phyloP scores from a whole-genome alignment of 495 filamentous ascomycete species.

The Parmelia sp. region DNA sequence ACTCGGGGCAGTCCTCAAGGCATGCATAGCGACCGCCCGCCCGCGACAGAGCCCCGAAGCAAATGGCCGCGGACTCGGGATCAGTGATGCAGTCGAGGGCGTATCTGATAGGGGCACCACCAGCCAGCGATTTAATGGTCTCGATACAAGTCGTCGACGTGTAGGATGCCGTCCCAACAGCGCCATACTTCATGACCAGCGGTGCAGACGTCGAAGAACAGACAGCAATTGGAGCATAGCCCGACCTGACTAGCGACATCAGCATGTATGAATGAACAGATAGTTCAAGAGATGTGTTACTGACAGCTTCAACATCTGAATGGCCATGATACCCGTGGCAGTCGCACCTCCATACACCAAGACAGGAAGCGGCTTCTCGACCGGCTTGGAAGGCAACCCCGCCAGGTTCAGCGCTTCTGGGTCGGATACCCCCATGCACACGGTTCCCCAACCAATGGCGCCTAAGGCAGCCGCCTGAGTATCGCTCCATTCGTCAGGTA shows the following conservation, averaged over 20 bases:
- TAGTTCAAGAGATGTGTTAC: constrained; percentile 28
- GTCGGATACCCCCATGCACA: background rate
- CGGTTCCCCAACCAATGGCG: too few species aligned
- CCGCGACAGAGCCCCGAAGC: constrained; percentile 33
- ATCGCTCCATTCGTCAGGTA: too few species aligned
- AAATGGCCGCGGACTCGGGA: constrained; percentile 27
- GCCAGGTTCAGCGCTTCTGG: background rate
- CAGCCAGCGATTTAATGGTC: constrained; percentile 28
- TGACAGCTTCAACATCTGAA: constrained; percentile 45
- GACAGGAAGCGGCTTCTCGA: constrained; percentile 22
- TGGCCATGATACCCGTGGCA: constrained; percentile 49
- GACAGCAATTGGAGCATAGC: constrained; percentile 37
- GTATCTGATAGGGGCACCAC: constrained; percentile 24
- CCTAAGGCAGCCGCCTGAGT: too few species aligned
- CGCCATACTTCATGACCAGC: constrained; percentile 33
- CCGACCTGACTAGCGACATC: constrained; percentile 17
- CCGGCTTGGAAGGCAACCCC: too few species aligned
- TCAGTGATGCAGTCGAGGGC: constrained; percentile 29
- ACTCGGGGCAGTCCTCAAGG: constrained; percentile 26
- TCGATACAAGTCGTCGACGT: constrained; percentile 31
- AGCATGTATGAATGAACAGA: constrained; percentile 36
- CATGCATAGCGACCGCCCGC: constrained; percentile 34
- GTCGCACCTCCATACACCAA: constrained; percentile 52
- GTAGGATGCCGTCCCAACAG: constrained; percentile 39
- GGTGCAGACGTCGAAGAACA: constrained; percentile 38